These are phyloP conservation scores for Heracleum sosnowskyi DNA, from an alignment of 129 eudicot genomes.

Conservation along the genomic window DNA sequence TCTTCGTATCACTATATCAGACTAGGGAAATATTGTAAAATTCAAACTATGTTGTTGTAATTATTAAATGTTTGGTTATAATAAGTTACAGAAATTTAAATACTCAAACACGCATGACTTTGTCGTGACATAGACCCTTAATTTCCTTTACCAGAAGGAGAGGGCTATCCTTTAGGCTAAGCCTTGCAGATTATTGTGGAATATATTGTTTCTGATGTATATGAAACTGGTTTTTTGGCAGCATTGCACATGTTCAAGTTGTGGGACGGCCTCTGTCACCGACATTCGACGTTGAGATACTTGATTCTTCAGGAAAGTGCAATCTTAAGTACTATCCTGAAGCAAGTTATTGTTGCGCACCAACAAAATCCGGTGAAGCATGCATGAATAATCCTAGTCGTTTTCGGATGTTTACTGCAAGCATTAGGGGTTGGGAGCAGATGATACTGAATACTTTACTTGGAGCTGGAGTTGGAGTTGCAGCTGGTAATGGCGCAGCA, in stretches of 20 bases:
- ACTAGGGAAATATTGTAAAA: background rate
- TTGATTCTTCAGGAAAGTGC: slow-evolving; percentile 45
- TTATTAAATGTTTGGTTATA: background rate
- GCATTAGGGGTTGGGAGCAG: slow-evolving; percentile 65
- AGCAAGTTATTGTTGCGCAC: slow-evolving; percentile 18
- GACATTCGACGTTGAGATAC: slow-evolving; percentile 49
- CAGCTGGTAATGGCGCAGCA: slow-evolving; percentile 35
- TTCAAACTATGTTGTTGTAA: background rate
- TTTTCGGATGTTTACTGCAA: slow-evolving; percentile 40
- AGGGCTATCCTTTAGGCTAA: background rate
- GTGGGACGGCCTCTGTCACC: slow-evolving; percentile 61
- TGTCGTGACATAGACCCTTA: background rate
- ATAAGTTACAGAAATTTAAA: background rate
- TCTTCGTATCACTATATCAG: background rate
- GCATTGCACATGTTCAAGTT: slow-evolving; percentile 61
- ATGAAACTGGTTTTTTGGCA: slow-evolving; percentile 14
- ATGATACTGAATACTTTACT: slow-evolving; percentile 47
- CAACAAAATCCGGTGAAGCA: slow-evolving; percentile 25
- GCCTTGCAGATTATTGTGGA: background rate
- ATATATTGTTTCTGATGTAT: background rate
- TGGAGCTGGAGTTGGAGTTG: slow-evolving; percentile 33
- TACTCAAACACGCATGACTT: background rate
- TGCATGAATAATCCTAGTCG: slow-evolving; percentile 38
- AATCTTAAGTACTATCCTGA: slow-evolving; percentile 34
- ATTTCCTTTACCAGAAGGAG: background rate